These are phyloP conservation scores for Nitzschia sp. DNA, from an alignment of 108 stramenopile genomes.

Conservation along the genomic window DNA sequence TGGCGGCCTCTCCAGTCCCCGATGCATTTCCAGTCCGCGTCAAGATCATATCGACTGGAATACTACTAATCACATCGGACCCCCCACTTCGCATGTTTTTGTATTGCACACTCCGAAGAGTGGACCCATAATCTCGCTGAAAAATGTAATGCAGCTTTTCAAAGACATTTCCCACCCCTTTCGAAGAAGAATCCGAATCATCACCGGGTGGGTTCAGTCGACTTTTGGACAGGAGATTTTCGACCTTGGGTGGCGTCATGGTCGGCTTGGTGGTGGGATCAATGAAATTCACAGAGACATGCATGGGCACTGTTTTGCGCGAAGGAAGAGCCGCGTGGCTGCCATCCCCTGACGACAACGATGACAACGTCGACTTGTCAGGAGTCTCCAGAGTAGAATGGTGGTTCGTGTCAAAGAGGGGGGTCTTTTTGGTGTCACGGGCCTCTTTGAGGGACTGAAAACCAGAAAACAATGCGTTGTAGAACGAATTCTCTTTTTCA, in stretches of 20 bases:
- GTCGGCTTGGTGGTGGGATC: slow-evolving; percentile 65
- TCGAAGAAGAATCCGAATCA: neutral
- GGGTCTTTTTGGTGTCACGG: neutral
- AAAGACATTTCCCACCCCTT: slow-evolving; percentile 37
- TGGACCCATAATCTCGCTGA: slow-evolving; percentile 46
- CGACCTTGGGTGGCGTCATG: slow-evolving; percentile 19
- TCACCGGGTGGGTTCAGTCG: neutral
- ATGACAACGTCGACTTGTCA: neutral
- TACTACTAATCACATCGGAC: slow-evolving; percentile 34
- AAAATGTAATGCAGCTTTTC: slow-evolving; percentile 50
- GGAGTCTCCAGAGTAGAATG: neutral
- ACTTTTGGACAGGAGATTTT: slow-evolving; percentile 21
- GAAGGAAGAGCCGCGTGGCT: too few relatives aligned
- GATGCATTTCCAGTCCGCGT: slow-evolving; percentile 20
- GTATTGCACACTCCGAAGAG: slow-evolving; percentile 61
- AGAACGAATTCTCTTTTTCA: slow-evolving; percentile 21
- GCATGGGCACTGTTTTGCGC: slow-evolving; percentile 9
- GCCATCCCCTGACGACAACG: neutral
- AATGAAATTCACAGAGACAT: slow-evolving; percentile 63
- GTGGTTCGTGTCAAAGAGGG: neutral
- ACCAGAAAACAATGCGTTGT: slow-evolving; percentile 18
- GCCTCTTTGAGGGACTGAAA: slow-evolving; percentile 21
- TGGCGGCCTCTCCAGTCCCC: slow-evolving; percentile 12
- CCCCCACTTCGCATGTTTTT: slow-evolving; percentile 50
- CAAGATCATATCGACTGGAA: slow-evolving; percentile 51